Evolutionary conservation across 2,329 filamentous ascomycete species (phyloP).

Genomic region (Neoscytalidium dimidiatum): DNA sequence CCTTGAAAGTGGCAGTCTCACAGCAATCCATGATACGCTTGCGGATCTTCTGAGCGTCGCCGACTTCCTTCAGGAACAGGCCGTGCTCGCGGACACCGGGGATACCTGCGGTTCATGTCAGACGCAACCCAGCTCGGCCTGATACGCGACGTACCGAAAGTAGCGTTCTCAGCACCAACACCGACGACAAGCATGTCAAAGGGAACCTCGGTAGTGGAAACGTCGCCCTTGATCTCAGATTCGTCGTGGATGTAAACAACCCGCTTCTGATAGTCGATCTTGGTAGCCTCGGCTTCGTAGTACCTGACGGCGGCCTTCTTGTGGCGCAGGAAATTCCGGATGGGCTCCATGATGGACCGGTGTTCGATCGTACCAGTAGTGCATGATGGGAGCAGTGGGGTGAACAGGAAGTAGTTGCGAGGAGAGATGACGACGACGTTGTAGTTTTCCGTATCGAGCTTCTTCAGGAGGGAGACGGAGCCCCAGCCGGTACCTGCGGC

Average conservation of each 20-base stretch:
- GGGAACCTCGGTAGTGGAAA: conserved; percentile 80
- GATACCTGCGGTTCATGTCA: conserved; percentile 58
- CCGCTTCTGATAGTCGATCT: conserved; percentile 90
- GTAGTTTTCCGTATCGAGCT: conserved; percentile 98
- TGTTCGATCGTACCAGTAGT: conserved; percentile 98
- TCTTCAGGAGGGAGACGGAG: conserved; percentile 94
- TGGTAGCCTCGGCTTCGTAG: conserved; percentile 96
- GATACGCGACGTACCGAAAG: conserved; percentile 67
- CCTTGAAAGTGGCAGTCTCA: conserved; percentile 98
- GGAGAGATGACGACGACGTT: conserved; percentile 97
- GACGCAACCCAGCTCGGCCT: not conserved
- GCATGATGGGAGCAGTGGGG: conserved; percentile 92
- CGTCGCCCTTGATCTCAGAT: conserved; percentile 86
- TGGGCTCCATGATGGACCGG: conserved; percentile 99
- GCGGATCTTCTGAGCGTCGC: conserved; percentile 91
- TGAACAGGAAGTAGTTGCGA: conserved; percentile 99
- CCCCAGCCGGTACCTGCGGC: conserved; percentile 88
- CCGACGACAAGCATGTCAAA: conserved; percentile 99
- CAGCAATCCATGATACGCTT: conserved; percentile 99
- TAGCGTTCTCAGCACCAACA: conserved; percentile 97
- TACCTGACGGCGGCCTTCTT: conserved; percentile 93
- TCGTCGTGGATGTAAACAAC: conserved; percentile 87
- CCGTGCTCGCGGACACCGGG: conserved; percentile 92
- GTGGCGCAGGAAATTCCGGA: conserved; percentile 91
- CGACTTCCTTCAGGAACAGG: conserved; percentile 98